Conservation (phyloP, 495 filamentous ascomycete species). For the Hyaloscypha variabilis region DNA sequence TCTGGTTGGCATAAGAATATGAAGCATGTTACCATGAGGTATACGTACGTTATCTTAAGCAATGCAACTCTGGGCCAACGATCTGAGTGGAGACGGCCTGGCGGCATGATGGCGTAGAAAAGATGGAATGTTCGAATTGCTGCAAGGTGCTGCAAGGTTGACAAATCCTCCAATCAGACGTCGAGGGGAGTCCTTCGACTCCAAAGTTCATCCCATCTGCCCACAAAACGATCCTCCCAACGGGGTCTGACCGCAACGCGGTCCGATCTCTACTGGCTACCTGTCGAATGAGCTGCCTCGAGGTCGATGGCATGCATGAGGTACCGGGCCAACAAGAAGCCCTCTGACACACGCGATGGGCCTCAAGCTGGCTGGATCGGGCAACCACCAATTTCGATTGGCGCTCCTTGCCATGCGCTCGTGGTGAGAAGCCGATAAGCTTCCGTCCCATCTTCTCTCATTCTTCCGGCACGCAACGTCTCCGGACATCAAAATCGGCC, state of each 20-base stretch:
- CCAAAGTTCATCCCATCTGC: neutral
- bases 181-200: neutral
- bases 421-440: conserved; percentile 4
- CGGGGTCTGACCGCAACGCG: neutral
- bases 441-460: neutral
- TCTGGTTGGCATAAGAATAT: too few species aligned
- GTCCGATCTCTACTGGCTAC: neutral
- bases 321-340: neutral
- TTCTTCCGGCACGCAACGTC: conserved; percentile 8
- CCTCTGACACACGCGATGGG: neutral
- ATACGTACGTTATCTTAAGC: too few species aligned
- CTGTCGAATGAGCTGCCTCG: neutral
- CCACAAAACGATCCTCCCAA: neutral
- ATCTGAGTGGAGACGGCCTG: too few species aligned
- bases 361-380: neutral
- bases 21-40: too few species aligned
- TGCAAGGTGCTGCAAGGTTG: neutral
- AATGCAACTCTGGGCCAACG: too few species aligned
- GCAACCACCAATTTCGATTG: conserved; percentile 9
- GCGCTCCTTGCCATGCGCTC: conserved; percentile 11
- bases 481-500: conserved; percentile 13
- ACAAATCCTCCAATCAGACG: neutral
- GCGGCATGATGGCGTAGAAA: too few species aligned
- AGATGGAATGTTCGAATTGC: too few species aligned
- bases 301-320: conserved; percentile 1